These are phyloP conservation scores for Diaporthe citrichinensis DNA, from an alignment of 2,329 filamentous ascomycete genomes.

Conservation along the genomic window DNA sequence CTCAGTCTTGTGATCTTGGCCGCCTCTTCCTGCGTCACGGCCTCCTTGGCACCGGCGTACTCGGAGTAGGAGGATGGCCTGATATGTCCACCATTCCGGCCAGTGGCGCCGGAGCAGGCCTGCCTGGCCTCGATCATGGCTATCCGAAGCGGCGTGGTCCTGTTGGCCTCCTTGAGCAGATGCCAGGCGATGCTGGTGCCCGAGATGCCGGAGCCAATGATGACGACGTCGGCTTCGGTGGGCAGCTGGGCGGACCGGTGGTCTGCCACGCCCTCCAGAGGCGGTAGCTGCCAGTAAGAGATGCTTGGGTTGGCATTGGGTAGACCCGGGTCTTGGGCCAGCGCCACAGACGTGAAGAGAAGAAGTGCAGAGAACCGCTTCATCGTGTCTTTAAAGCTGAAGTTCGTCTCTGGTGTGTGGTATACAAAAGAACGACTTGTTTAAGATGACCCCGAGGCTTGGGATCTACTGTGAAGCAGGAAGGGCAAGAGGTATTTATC, in stretches of 20 bases:
- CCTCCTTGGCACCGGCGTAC: not conserved
- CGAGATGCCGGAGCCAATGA: conserved; percentile 10
- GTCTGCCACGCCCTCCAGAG: not conserved
- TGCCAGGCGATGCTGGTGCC: conserved; percentile 17
- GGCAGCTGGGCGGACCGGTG: not conserved
- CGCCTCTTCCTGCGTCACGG: not conserved
- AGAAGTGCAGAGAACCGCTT: not conserved
- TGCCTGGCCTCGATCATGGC: conserved; percentile 16
- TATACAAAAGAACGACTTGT: not conserved
- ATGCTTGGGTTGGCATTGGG: conserved; percentile 21
- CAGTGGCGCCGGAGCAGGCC: conserved; percentile 27
- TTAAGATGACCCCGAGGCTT: too few species aligned
- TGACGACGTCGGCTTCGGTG: conserved; percentile 16
- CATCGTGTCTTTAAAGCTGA: not conserved
- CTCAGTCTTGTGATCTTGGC: not conserved
- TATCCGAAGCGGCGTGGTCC: not conserved
- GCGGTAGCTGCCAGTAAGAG: not conserved
- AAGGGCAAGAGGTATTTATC: not conserved
- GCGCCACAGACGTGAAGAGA: not conserved
- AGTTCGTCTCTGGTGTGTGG: too few species aligned
- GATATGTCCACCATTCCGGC: conserved; percentile 18
- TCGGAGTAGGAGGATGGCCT: conserved; percentile 3
- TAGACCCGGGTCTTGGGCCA: not conserved
- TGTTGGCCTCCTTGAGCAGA: not conserved
- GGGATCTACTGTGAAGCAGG: not conserved